Base-by-base conservation (phyloP, 176 grass and related monocot genomes). In the Secale cereale region DNA sequence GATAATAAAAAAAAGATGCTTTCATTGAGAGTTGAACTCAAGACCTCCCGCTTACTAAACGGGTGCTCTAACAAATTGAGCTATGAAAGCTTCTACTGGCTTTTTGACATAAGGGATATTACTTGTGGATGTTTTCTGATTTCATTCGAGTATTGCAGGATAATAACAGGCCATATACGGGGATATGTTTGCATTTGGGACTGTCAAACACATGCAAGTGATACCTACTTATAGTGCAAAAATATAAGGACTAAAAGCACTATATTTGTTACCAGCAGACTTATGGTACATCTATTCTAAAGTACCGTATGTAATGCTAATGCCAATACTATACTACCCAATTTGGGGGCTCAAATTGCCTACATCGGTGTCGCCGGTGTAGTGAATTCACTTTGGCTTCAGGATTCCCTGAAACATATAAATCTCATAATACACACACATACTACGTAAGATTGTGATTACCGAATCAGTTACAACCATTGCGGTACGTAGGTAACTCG, bases 1-100 rank as follows among this genome's bases (percentile, higher is more conserved):
- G n/a, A 46, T 46, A 46, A 4, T 15, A 5, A 15, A 45, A 5
- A 0, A 8, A 4, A n/a, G n/a, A 14, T 93, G 82, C 91, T 92
- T 87, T 97, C 83, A 28, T 89, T 94, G 94, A 94, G 94, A 97
- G 87, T 97, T 61, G 85, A 94, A 92, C 91, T 97, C 89, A 94
- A 90, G 82, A 97, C 91, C 89, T 97, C 91, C 94, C 91, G 89
- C 89, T 97, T 94, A 97, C 91, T 94, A 94, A 94, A 90, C 89
- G 89, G 89, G 94, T 92, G 89, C 87, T 94, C 89, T 94, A 94
- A 94, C 89, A 85, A 97, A 97, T 89, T 90, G 91, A 92, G 89
- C 91, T 92, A 94, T 71, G 85, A 93, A 83, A 93, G 50, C 50
- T 8, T 56, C 0, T 46, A 0, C 1, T 46, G 0, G 1, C n/a